Conservation (phyloP, 768 basidiomycete species). For the Porpolomopsis calyptriformis region DNA sequence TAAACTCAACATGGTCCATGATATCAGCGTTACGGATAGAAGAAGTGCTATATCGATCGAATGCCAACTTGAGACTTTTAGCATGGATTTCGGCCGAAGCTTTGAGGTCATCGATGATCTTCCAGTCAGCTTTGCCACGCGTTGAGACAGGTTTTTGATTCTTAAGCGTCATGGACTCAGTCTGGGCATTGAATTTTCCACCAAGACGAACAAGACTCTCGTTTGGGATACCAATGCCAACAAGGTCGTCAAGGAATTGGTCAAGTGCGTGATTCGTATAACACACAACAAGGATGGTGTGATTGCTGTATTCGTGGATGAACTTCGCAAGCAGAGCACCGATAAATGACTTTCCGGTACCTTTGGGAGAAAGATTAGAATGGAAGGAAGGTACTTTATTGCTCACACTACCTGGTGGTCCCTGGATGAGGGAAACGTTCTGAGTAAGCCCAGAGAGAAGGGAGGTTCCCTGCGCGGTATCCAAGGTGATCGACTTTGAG, state of each 20-base stretch:
- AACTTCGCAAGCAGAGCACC: slow-evolving; percentile 57
- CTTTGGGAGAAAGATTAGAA: slow-evolving; percentile 21
- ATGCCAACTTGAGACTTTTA: slow-evolving; percentile 21
- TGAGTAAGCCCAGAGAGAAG: slow-evolving; percentile 47
- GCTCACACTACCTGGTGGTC: slow-evolving; percentile 47
- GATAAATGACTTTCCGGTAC: slow-evolving; percentile 68
- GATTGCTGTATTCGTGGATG: slow-evolving; percentile 35
- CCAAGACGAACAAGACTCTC: slow-evolving; percentile 45
- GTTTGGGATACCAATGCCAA: slow-evolving; percentile 46
- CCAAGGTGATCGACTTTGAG: slow-evolving; percentile 34
- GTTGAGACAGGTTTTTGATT: slow-evolving; percentile 22
- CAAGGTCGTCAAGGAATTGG: slow-evolving; percentile 53
- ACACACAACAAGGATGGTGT: slow-evolving; percentile 56
- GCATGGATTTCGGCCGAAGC: background rate
- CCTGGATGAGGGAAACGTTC: slow-evolving; percentile 52
- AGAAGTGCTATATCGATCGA: slow-evolving; percentile 18
- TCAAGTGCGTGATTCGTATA: slow-evolving; percentile 71
- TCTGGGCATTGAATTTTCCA: slow-evolving; percentile 41
- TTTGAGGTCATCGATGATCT: slow-evolving; percentile 31
- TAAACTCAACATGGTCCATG: slow-evolving; percentile 41
- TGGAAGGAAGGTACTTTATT: background rate
- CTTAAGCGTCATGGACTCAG: slow-evolving; percentile 34
- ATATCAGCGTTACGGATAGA: slow-evolving; percentile 21
- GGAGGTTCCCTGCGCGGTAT: slow-evolving; percentile 37
- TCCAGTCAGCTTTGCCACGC: slow-evolving; percentile 28